Evolutionary conservation across 2,329 filamentous ascomycete genomes (phyloP), one percentile per base, ranked within the genome.

Genomic region (Paecilomyces dactylethromorphus): DNA sequence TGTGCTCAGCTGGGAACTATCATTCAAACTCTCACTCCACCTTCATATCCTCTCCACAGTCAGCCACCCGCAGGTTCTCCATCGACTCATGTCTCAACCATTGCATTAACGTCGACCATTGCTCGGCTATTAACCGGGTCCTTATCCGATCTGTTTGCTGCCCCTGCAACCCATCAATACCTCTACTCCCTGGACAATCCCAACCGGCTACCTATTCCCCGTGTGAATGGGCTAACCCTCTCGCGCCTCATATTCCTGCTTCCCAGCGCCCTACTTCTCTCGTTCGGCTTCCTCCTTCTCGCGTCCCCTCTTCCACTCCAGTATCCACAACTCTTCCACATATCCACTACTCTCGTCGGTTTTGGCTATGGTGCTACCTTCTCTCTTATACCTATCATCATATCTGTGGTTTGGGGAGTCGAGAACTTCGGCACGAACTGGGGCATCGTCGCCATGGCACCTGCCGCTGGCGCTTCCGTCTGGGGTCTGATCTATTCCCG

Each of bases 391-490:
- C 94, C 94, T 1, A 92, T 97, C 64, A 90, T 97, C 58, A 89
- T 97, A 65, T 91, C 88, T n/a, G 92, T 97, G 10, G 93, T 99
- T 53, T 99, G 94, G 94, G 94, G 94, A 26, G 92, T 96, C 0
- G 92, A 97, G 78, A 99, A 97, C 72, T 97, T 99, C 71, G 94
- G 91, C 59, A 99, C 94, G 0, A 97, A 99, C 68, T 99, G 93
- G 87, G 94, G 94, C 10, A 92, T 97, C 61, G 87, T 97, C 7
- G 92, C 92, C 50, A 94, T 95, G 81, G 87, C 93, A 58, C 94
- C 94, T 2, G 94, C 94, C 0, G 76, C 89, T 0, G 94, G 93
- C 0, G 92, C 93, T 0, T 91, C 91, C 0, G 82, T 96, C 32
- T 99, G 93, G 92, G 91, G 92, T 0, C 74, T 94, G 0, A 79